Evolutionary conservation across 805 yeast genomes (phyloP).

Genomic region (Helenozyma rhizophorensis): DNA sequence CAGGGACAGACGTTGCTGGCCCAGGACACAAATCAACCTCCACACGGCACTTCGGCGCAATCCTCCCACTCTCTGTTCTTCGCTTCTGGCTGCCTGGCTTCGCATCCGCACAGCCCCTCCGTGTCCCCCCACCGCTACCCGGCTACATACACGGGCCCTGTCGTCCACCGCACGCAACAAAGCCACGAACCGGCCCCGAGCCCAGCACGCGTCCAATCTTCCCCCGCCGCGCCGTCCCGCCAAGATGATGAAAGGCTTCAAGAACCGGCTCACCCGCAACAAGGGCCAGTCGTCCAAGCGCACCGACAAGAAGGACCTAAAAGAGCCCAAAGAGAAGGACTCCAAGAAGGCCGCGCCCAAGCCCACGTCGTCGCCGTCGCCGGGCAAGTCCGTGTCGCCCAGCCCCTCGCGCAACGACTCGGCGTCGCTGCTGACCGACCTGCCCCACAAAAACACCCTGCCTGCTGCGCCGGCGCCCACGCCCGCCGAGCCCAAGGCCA

Average conservation of each 20-base stretch:
- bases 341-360: constrained; percentile 7
- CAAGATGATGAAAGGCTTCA: constrained; percentile 73
- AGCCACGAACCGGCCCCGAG: too few relatives aligned
- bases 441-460: not conserved
- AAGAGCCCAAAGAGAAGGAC: constrained; percentile 34
- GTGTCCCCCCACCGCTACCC: too few relatives aligned
- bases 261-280: constrained; percentile 48
- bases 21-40: too few relatives aligned
- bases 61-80: too few relatives aligned
- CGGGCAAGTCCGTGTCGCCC: constrained; percentile 27
- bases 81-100: too few relatives aligned
- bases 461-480: constrained; percentile 9
- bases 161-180: too few relatives aligned
- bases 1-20: too few relatives aligned
- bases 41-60: too few relatives aligned
- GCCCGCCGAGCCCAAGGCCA: constrained; percentile 27
- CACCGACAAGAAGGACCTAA: constrained; percentile 32
- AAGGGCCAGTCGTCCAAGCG: constrained; percentile 31
- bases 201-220: too few relatives aligned
- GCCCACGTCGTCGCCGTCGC: constrained; percentile 18
- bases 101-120: too few relatives aligned
- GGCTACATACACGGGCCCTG: too few relatives aligned
- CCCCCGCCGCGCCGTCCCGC: constrained; percentile 2
- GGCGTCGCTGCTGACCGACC: constrained; percentile 1
- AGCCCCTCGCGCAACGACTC: constrained; percentile 26